Evolutionary conservation across 495 filamentous ascomycete genomes (phyloP), one percentile per base, ranked within the genome.

Genomic region (Letharia lupina): DNA sequence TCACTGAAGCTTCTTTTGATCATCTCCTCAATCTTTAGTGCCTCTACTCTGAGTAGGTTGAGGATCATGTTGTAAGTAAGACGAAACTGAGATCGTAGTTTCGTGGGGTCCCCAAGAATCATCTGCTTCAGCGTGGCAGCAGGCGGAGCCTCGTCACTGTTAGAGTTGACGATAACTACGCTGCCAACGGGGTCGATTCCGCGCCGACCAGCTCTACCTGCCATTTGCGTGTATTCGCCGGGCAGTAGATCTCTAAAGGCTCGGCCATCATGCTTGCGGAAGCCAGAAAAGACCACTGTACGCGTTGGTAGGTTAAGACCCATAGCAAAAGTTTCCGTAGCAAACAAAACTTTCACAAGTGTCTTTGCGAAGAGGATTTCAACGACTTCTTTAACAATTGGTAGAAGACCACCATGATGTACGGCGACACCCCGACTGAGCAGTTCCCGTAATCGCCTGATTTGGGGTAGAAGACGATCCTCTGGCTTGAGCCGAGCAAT

Each of bases 61-160:
- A 98, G 80, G 50, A 98, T 98, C 94, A 98, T 98, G 75, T 96
- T 98, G 80, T 98, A 98, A 1, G 94, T 98, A 50, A 98, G 82
- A 66, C 94, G 85, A 80, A 98, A 98, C 73, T 98, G 95, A 35
- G 93, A 97, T 52, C 90, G 84, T 60, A 98, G 84, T 79, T 96
- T 98, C 57, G 91, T 96, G 42, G 94, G 94, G 71, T 96, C 89
- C 60, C 95, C 94, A 10, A 98, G 83, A 67, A 98, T 97, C 93
- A 98, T 98, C 66, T 91, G 86, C 61, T 89, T 83, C 65, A 98
- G 77, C 52, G 89, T 84, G 35, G 79, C 84, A 41, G 80, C 90
- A n/a, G 91, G 88, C 7, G 94, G 95, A 42, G 92, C 93, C 77
- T 97, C 93, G 68, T 92, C 89, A 60, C 83, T 84, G 15, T 89